These are phyloP conservation scores for Exophiala oligosperma DNA, from an alignment of 2,329 filamentous ascomycete species.

Conservation along the genomic window DNA sequence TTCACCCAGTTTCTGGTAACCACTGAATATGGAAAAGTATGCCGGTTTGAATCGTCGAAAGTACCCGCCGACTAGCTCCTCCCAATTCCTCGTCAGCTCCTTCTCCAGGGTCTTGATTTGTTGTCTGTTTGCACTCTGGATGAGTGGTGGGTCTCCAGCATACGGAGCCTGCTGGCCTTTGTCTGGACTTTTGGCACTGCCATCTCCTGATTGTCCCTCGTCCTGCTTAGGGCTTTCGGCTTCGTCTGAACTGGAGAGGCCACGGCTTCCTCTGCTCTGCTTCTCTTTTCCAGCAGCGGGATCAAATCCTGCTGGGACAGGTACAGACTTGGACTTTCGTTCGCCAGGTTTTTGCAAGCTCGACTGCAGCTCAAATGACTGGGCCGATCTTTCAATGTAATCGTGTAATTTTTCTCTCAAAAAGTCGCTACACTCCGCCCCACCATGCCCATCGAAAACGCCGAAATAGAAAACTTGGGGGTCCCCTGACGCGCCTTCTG, in stretches of 20 bases:
- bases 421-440: conserved; percentile 83
- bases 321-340: conserved; percentile 5
- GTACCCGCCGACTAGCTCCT: conserved; percentile 84
- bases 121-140: conserved; percentile 55
- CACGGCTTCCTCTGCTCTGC: conserved; percentile 18
- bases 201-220: conserved; percentile 33
- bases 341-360: conserved; percentile 57
- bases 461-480: conserved; percentile 98
- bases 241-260: conserved; percentile 11
- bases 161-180: conserved; percentile 6
- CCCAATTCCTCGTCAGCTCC: conserved; percentile 74
- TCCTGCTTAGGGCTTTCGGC: conserved; percentile 9
- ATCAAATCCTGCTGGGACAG: conserved; percentile 10
- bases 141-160: conserved; percentile 45
- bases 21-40: conserved; percentile 61
- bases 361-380: conserved; percentile 74
- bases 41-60: conserved; percentile 86
- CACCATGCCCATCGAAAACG: conserved; percentile 94
- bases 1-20: conserved; percentile 35
- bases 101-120: conserved; percentile 70
- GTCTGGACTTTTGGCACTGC: conserved; percentile 21
- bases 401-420: conserved; percentile 79
- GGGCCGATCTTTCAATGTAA: conserved; percentile 82
- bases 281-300: conserved; percentile 13
- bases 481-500: conserved; percentile 75